Base-by-base conservation (phyloP, 2,329 filamentous ascomycete species). In the Ophiocordyceps unilateralis region DNA sequence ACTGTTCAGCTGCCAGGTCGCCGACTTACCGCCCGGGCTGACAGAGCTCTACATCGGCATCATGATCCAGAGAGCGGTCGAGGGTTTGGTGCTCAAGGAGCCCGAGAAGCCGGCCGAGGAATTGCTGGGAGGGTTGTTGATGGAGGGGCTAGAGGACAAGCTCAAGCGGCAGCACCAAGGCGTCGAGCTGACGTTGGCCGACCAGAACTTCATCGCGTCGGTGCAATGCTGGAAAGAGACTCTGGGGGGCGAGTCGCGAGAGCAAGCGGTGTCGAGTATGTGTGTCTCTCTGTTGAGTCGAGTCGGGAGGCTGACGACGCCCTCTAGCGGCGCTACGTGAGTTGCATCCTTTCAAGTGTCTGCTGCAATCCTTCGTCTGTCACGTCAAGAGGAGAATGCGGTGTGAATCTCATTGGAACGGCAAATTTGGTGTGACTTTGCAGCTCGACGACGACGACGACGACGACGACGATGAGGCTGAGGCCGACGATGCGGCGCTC, bases 111-210 rank as follows among this genome's bases (percentile, higher is more conserved):
- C 53, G 15, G 61, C 65, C 14, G 72, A 74, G 14, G 70, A 75
- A 15, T 61, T 69, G 17, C 55, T 80, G 15, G 67, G 69, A 11
- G 69, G 76, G 43, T 65, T 74, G 3, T 66, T 84, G 30, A 65
- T 70, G 7, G 61, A 68, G 9, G 64, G 80, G 5, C 58, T 83
- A 2, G 67, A 80, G 22, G 64, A 66, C 11, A 60, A 61, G 39
- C 50, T 72, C 40, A 62, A 55, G 11, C 51, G 52, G 19, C 51
- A 59, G 28, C 57, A 58, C 41, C 54, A 53, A 3, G 53, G 53
- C 15, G 47, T 51, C 20, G 55, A 58, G 42, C 47, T 60, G 17
- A 60, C 53, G 46, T 48, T 60, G 48, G 53, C 60, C 22, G 61
- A 64, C 43, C 53, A 57, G 38, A 53, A 53, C 9, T 57, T 65